phyloP scores from a whole-genome alignment of 805 yeast genomes.

The Ogataea henricii region DNA sequence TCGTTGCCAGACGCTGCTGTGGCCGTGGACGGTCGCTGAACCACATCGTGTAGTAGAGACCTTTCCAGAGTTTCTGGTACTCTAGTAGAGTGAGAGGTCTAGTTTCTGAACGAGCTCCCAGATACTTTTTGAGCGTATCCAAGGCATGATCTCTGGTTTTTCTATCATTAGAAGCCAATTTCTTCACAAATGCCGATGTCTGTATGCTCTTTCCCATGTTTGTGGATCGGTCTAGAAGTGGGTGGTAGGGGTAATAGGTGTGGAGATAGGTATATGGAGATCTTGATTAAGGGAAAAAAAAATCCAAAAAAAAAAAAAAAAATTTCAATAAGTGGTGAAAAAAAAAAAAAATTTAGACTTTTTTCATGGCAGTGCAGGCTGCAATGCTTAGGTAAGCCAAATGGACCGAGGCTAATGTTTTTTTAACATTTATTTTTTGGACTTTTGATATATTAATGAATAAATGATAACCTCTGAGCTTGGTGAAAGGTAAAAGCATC shows the following conservation, averaged over 20 bases:
- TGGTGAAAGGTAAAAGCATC: too few relatives aligned
- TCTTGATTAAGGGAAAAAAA: neutral
- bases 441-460: too few relatives aligned
- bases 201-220: constrained; percentile 23
- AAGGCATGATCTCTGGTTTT: constrained; percentile 74
- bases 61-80: constrained; percentile 89
- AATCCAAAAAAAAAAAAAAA: neutral
- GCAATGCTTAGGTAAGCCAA: neutral
- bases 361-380: neutral
- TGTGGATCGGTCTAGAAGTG: neutral
- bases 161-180: constrained; percentile 81
- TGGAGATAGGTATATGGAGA: neutral
- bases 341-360: constrained; percentile 1
- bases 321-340: constrained; percentile 1
- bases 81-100: constrained; percentile 52
- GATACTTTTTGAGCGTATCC: constrained; percentile 59
- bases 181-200: constrained; percentile 66
- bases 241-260: neutral
- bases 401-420: too few relatives aligned
- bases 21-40: constrained; percentile 91
- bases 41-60: constrained; percentile 96
- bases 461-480: too few relatives aligned
- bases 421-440: too few relatives aligned
- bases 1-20: constrained; percentile 80
- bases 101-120: constrained; percentile 47